Conservation (phyloP, 805 yeast genomes). For the Wickerhamiella kurtzmanii region DNA sequence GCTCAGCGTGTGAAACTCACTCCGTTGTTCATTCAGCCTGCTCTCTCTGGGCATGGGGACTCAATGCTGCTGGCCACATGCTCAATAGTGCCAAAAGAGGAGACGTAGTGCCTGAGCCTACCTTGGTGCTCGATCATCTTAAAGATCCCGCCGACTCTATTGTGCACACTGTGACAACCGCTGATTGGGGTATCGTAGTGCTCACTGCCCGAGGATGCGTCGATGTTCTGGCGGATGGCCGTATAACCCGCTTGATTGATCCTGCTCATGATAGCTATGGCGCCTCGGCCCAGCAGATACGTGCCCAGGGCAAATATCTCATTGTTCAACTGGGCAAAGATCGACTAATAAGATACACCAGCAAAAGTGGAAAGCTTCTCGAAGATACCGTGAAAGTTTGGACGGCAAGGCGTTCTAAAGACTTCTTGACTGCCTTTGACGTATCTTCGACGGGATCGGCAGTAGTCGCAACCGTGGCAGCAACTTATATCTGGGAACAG, state of each 20-base stretch:
- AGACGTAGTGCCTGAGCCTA: slow-evolving; percentile 8
- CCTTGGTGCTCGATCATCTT: slow-evolving; percentile 2
- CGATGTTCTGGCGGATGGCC: slow-evolving; percentile 3
- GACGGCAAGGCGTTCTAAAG: slow-evolving; percentile 10
- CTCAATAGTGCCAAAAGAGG: slow-evolving; percentile 5
- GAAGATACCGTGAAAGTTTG: slow-evolving; percentile 10
- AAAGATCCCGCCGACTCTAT: slow-evolving; percentile 7
- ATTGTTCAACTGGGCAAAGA: slow-evolving; percentile 10
- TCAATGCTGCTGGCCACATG: slow-evolving; percentile 18
- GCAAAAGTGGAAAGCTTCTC: neutral
- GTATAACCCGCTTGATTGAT: slow-evolving; percentile 1
- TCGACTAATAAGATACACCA: slow-evolving; percentile 6
- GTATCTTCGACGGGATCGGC: slow-evolving; percentile 14
- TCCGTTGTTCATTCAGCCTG: slow-evolving; percentile 4
- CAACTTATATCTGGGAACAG: slow-evolving; percentile 14
- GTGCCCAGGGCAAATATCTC: slow-evolving; percentile 11
- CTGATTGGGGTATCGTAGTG: slow-evolving; percentile 9
- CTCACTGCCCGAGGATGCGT: slow-evolving; percentile 10
- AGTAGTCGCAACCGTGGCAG: slow-evolving; percentile 14
- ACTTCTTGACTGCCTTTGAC: slow-evolving; percentile 11
- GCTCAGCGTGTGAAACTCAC: slow-evolving; percentile 2
- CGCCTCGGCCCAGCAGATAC: slow-evolving; percentile 4
- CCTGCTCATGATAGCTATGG: slow-evolving; percentile 3
- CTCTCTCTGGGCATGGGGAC: slow-evolving; percentile 19
- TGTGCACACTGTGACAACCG: slow-evolving; percentile 10